These are phyloP conservation scores for Globisporangium sylvaticum DNA, from an alignment of 352 stramenopile genomes.

Conservation along the genomic window DNA sequence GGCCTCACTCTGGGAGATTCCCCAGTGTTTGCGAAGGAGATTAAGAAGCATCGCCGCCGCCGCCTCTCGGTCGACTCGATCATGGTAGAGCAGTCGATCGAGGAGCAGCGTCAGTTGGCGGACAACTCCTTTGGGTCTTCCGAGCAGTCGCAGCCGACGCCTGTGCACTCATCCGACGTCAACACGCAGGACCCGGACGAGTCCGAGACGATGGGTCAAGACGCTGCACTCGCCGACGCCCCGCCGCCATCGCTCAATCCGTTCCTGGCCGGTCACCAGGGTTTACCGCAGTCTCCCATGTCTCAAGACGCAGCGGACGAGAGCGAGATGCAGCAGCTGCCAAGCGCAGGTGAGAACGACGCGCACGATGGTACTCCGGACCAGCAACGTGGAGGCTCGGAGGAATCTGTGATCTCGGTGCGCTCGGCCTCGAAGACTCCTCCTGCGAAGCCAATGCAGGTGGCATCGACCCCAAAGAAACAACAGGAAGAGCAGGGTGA, in stretches of 20 bases:
- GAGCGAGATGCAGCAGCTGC: background rate
- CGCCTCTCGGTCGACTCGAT: constrained; percentile 6
- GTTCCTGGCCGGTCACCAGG: background rate
- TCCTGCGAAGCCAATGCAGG: constrained; percentile 11
- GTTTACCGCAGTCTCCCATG: background rate
- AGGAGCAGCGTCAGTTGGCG: background rate
- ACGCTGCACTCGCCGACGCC: background rate
- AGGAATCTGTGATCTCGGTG: constrained; percentile 20
- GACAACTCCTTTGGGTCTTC: constrained; percentile 20
- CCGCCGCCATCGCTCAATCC: background rate
- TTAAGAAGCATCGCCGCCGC: background rate
- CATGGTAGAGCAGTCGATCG: constrained; percentile 15
- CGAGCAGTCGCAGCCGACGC: constrained; percentile 25
- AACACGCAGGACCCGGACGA: constrained; percentile 15
- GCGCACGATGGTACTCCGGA: constrained; percentile 14
- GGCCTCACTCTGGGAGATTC: background rate
- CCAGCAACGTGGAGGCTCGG: constrained; percentile 15
- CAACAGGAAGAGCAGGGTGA: background rate
- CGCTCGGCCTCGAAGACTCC: constrained; percentile 24
- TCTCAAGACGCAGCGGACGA: background rate
- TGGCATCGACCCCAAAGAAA: background rate
- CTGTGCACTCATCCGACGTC: constrained; percentile 11
- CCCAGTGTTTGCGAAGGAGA: background rate
- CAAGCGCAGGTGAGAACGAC: background rate
- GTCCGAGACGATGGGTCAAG: constrained; percentile 17